Percentiles rank a stretch among this genome's conserved stretches.
phyloP scores from a whole-genome alignment of 1,284 basidiomycete genomes.

The Melampsora americana region DNA sequence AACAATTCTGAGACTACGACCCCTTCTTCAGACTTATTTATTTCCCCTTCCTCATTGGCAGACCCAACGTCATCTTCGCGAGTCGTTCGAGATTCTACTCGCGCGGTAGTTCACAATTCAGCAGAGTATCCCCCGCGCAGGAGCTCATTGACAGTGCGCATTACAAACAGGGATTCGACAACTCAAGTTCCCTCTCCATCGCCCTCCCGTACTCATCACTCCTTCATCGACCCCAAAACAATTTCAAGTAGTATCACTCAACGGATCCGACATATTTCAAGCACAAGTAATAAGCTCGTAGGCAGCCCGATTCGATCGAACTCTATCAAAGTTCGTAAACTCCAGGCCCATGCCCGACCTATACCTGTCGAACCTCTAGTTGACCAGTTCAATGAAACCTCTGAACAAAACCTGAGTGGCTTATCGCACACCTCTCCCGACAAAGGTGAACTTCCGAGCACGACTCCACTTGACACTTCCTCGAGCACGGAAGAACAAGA shows the following conservation, averaged over 20 bases:
- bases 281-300: conserved; percentile 46
- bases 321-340: conserved; percentile 18
- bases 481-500: not conserved
- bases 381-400: conserved; percentile 1
- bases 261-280: conserved; percentile 47
- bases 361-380: not conserved
- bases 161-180: not conserved
- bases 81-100: conserved; percentile 24
- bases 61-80: not conserved
- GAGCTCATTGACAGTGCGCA: no score
- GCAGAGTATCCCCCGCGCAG: no score
- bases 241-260: conserved; percentile 19
- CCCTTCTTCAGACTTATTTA: not conserved
- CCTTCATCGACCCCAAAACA: not conserved
- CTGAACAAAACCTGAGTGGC: not conserved
- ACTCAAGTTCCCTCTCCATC: not conserved
- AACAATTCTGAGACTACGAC: not conserved
- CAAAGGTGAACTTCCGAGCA: not conserved
- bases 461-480: not conserved
- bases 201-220: not conserved
- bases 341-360: no score
- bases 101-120: not conserved
- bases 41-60: not conserved
- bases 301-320: conserved; percentile 33
- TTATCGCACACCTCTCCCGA: not conserved